Conservation (phyloP, 805 yeast genomes). For the Starmerella bombicola region DNA sequence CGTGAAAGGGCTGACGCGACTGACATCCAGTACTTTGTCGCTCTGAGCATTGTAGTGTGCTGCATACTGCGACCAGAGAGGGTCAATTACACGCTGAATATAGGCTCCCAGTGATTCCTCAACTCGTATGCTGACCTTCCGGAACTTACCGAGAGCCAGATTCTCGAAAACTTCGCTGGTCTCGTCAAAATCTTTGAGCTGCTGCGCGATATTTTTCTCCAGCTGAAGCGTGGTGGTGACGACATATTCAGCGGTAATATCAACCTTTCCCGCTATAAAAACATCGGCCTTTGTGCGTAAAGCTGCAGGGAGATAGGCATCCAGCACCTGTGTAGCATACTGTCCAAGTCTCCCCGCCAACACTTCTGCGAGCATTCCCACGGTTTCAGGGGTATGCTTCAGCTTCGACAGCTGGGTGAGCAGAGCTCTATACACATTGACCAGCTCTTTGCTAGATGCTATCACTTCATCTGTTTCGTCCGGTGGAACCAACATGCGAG, state of each 20-base stretch:
- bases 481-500: conserved; percentile 32
- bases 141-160: conserved; percentile 10
- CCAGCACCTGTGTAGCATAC: conserved; percentile 42
- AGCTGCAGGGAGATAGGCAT: conserved; percentile 36
- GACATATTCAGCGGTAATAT: conserved; percentile 86
- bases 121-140: conserved; percentile 11
- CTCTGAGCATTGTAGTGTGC: conserved; percentile 27
- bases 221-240: conserved; percentile 65
- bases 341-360: conserved; percentile 55
- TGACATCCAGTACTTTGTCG: conserved; percentile 10
- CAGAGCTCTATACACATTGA: conserved; percentile 60
- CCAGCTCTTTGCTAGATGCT: conserved; percentile 77
- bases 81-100: conserved; percentile 47
- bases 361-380: conserved; percentile 40
- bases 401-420: conserved; percentile 56
- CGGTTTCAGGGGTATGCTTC: conserved; percentile 32
- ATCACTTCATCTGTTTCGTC: conserved; percentile 45
- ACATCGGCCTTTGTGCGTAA: conserved; percentile 45
- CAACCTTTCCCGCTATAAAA: conserved; percentile 51
- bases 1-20: conserved; percentile 17
- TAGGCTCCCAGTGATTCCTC: conserved; percentile 39
- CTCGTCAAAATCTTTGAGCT: background rate
- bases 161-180: conserved; percentile 11
- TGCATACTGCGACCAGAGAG: conserved; percentile 73
- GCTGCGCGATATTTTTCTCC: conserved; percentile 35